Conservation (phyloP, 2,329 filamentous ascomycete species). For the Aspergillus glaucus region DNA sequence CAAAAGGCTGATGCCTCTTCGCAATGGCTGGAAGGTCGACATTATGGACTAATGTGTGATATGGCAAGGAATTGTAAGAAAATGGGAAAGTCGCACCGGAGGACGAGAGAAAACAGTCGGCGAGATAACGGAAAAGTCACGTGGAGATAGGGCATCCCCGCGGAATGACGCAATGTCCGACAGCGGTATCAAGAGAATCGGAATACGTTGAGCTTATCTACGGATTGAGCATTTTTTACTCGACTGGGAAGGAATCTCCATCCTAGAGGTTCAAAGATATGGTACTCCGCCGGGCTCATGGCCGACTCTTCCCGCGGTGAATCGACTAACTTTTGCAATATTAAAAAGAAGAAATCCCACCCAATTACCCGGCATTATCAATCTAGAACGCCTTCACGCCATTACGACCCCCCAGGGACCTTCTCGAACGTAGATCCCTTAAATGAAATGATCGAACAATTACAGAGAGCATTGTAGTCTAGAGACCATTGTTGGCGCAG, state of each 20-base stretch:
- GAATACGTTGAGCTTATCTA: neutral
- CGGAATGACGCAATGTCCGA: slow-evolving; percentile 4
- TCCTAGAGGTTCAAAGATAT: too few relatives aligned
- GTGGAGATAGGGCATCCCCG: slow-evolving; percentile 28
- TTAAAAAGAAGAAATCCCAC: too few relatives aligned
- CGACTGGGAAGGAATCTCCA: too few relatives aligned
- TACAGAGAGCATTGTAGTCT: slow-evolving; percentile 8
- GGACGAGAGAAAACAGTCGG: slow-evolving; percentile 9
- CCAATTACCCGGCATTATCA: neutral
- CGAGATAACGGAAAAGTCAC: slow-evolving; percentile 33
- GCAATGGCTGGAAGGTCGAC: slow-evolving; percentile 24
- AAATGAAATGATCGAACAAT: neutral
- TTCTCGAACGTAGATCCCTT: neutral
- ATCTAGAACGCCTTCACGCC: neutral
- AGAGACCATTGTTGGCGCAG: slow-evolving; percentile 50
- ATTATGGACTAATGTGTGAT: slow-evolving; percentile 9
- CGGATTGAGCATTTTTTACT: too few relatives aligned
- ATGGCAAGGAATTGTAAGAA: slow-evolving; percentile 6
- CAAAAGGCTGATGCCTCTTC: slow-evolving; percentile 25
- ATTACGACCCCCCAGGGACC: neutral
- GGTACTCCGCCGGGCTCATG: too few relatives aligned
- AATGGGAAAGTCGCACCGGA: slow-evolving; percentile 9
- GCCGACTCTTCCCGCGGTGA: neutral
- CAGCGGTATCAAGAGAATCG: slow-evolving; percentile 1
- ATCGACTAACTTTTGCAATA: too few relatives aligned